Evolutionary conservation across 345 rosid genomes (phyloP), one percentile per base, ranked within the genome.

Genomic region (Acer saccharum): DNA sequence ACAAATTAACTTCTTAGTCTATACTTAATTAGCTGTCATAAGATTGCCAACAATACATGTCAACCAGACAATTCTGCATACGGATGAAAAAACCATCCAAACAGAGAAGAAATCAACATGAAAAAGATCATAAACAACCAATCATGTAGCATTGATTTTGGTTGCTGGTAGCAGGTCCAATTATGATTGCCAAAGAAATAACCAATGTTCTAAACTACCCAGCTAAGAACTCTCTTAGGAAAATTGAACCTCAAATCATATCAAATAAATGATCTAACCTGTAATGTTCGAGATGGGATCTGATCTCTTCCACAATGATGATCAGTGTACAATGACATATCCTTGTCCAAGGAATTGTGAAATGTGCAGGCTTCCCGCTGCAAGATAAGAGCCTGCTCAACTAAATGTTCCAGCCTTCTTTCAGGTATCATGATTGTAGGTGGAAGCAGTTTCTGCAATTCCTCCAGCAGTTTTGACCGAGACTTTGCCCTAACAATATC

Each of bases 311-410:
- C 94, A 81, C 94, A 90, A 21, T 83, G 88, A 81, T 90, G 94
- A 85, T 90, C 94, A 23, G 87, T 77, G 80, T 86, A 90, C 41
- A 90, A 82, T 17, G 94, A 90, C 82, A 88, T 80, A 62, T 86
- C 89, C 75, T 78, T 84, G 73, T 86, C 87, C 75, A 70, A 70
- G 27, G 92, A 83, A 74, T 90, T 88, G 84, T 90, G 94, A 83
- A 86, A 87, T 65, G 81, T 14, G 79, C 94, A 90, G 69, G 88
- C 83, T 78, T 83, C 88, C 72, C 82, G 78, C 75, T 87, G 94
- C 83, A 87, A 80, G 48, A 69, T 76, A 81, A 90, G 92, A 29
- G 91, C 94, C 86, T 90, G 89, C 68, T 90, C 94, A 71, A 90
- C 86, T 73, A 90, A 80, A 77, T 87, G 89, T 80, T 90, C 92